Evolutionary conservation across 441 rosid species (phyloP), one percentile per base, ranked within the genome.

Genomic region (Mallotus repandus): DNA sequence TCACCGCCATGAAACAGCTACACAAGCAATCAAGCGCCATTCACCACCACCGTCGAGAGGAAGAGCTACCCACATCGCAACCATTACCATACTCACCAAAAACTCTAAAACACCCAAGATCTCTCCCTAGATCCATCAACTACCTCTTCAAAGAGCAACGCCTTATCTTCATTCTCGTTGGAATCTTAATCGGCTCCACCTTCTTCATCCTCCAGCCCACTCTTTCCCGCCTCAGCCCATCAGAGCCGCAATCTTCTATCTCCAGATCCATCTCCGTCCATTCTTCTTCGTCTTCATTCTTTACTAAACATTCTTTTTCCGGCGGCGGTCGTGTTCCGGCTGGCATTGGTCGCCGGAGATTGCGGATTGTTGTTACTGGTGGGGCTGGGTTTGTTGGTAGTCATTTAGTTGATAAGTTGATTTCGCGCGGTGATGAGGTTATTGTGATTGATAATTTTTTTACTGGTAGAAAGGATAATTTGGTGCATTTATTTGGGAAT

Each of bases 301-400:
- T 68, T 59, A 64, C 57, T 11, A 72, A 70, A 16, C 71, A 61
- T 19, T 54, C 80, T 3, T 71, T 68, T 16, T 18, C 71, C 16
- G 88, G 87, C 5, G 49, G 49, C 49, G 12, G 49, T 45, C 87
- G 99, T 35, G 86, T 91, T 10, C 97, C 99, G 6, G 96, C 81
- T 2, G 90, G 84, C 68, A 81, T 94, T 61, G 86, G 84, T 57
- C 84, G 87, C 25, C 80, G 86, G 66, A 86, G 92, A 67, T 55
- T 79, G 87, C 86, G 98, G 74, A 88, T 94, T 66, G 98, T 92
- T 19, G 98, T 94, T 18, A 94, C 97, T 0, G 99, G 99, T 13
- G 98, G 99, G 63, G 96, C 97, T 21, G 99, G 99, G 41, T 94
- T 94, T 77, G 99, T 94, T 0, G 99, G 99, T 68, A 94, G 99